Conservation (phyloP, 2,329 filamentous ascomycete genomes). For the Sphaerulina vaccinii region DNA sequence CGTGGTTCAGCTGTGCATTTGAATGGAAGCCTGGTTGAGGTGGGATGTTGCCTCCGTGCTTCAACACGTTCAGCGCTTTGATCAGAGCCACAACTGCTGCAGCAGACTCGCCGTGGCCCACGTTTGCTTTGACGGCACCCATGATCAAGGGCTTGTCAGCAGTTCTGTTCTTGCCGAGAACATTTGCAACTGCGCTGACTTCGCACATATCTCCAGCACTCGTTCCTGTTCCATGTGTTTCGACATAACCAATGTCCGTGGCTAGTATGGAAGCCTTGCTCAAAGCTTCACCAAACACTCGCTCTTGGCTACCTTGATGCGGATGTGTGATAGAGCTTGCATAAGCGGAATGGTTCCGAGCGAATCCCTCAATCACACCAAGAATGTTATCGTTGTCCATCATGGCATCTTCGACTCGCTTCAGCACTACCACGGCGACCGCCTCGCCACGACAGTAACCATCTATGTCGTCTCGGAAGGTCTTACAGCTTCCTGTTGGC, state of each 20-base stretch:
- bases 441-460: slow-evolving; percentile 41
- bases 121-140: slow-evolving; percentile 38
- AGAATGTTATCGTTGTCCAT: slow-evolving; percentile 39
- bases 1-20: no score
- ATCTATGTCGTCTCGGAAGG: slow-evolving; percentile 35
- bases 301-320: slow-evolving; percentile 14
- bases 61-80: slow-evolving; percentile 34
- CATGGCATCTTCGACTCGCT: slow-evolving; percentile 38
- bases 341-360: slow-evolving; percentile 37
- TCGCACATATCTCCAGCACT: slow-evolving; percentile 16
- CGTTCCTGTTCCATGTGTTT: slow-evolving; percentile 23
- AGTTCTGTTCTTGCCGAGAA: neutral
- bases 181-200: slow-evolving; percentile 5
- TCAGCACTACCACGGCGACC: slow-evolving; percentile 34
- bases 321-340: slow-evolving; percentile 10
- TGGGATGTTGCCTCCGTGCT: neutral
- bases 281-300: neutral
- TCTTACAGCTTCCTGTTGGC: slow-evolving; percentile 34
- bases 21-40: neutral
- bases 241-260: slow-evolving; percentile 5
- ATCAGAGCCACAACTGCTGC: slow-evolving; percentile 36
- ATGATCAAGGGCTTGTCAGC: slow-evolving; percentile 27
- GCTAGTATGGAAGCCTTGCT: slow-evolving; percentile 15
- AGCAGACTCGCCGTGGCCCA: slow-evolving; percentile 41
- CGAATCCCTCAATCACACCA: slow-evolving; percentile 33